Base-by-base conservation (phyloP, 768 basidiomycete species). In the Cyclocybe aegerita region DNA sequence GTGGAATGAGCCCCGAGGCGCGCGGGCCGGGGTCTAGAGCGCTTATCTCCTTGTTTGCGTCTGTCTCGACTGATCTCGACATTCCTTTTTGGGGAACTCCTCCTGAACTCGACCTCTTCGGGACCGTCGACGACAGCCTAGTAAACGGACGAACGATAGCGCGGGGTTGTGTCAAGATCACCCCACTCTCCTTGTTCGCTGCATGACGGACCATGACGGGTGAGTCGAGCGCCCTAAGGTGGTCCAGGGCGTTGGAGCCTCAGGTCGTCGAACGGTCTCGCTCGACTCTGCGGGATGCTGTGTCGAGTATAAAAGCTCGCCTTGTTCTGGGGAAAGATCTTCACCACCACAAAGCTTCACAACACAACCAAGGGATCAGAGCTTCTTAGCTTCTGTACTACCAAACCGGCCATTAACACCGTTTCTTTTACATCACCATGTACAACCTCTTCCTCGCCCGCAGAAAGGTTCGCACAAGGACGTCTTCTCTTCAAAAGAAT, bases 371-470 rank as follows among this genome's bases (percentile, higher is more conserved):
- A 37, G 15, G 36, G 11, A 11, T 15, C 11, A 37, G 4, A 11
- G 15, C 36, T 11, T 11, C 36, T 37, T 15, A 15, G 36, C 4
- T 37, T 37, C 36, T 37, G 3, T 15, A 37, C 23, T 23, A 37
- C 11, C 37, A n/a, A n/a, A n/a, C n/a, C n/a, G n/a, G n/a, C 46
- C 35, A 46, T 38, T 16, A 42, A 44, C 49, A 32, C 41, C 23
- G 7, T 38, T 12, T 38, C 32, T 45, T 15, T 39, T 41, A 17
- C 12, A 42, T 35, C 38, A 52, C 34, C 42, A 62, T 66, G 61
- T 57, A 60, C 44, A 61, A 60, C 47, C 47, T 59, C 48, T 56
- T 64, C 36, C 48, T 58, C 34, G 53, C 60, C 39, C 69, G 66
- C 39, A 50, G 55, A 53, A 66, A 63, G 54, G 70, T 66, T 12